Evolutionary conservation across 2,329 filamentous ascomycete genomes (phyloP).

Genomic region (Fonsecaea monophora): DNA sequence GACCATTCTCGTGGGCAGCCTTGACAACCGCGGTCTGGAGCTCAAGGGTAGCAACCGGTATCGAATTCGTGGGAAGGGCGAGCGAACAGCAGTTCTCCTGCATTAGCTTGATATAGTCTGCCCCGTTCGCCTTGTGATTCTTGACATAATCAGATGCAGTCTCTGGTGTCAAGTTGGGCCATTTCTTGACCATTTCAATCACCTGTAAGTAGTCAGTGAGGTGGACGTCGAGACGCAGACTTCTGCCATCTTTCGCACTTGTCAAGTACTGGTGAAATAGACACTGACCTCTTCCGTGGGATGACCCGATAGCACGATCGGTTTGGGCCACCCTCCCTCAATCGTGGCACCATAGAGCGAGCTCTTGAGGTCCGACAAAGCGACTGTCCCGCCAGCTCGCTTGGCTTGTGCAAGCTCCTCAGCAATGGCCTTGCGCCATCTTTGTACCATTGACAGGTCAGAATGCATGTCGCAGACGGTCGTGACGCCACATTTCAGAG

Average conservation of each 20-base stretch:
- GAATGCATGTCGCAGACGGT: constrained; percentile 41
- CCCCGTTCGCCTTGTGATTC: constrained; percentile 36
- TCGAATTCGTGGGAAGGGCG: constrained; percentile 39
- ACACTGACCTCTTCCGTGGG: constrained; percentile 42
- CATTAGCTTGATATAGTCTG: constrained; percentile 42
- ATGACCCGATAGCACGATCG: constrained; percentile 34
- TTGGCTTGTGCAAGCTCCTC: constrained; percentile 33
- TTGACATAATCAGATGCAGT: constrained; percentile 47
- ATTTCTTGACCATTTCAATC: constrained; percentile 51
- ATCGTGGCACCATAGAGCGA: constrained; percentile 59
- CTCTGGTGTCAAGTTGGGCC: constrained; percentile 55
- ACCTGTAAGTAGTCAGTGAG: constrained; percentile 29
- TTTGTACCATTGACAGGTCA: constrained; percentile 33
- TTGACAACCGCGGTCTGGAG: constrained; percentile 49
- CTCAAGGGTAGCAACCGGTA: constrained; percentile 40
- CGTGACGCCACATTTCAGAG: constrained; percentile 38
- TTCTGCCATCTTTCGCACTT: neutral
- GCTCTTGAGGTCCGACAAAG: constrained; percentile 55
- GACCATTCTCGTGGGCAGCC: constrained; percentile 33
- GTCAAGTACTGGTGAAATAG: neutral
- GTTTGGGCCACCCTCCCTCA: constrained; percentile 60
- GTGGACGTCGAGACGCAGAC: neutral
- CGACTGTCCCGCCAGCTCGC: constrained; percentile 30
- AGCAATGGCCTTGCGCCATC: constrained; percentile 27
- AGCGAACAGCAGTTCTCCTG: constrained; percentile 41